Evolutionary conservation across 345 rosid genomes (phyloP).

Genomic region (Durio zibethinus): DNA sequence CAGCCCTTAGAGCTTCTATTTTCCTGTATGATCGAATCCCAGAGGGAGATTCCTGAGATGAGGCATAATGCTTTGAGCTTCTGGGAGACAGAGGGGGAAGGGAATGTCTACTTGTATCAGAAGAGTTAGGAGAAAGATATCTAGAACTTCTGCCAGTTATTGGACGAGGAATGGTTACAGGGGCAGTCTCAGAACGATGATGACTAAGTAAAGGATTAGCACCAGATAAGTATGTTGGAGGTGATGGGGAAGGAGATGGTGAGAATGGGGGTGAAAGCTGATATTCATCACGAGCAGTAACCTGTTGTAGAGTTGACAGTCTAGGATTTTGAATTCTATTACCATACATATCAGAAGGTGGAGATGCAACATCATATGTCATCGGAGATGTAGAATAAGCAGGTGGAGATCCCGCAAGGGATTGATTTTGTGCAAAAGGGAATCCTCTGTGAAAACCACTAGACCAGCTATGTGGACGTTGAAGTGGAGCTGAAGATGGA

Average conservation of each 20-base stretch:
- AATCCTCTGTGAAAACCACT: slow-evolving; percentile 67
- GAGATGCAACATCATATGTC: slow-evolving; percentile 45
- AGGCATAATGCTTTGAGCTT: slow-evolving; percentile 62
- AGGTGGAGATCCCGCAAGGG: slow-evolving; percentile 52
- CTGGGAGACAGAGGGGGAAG: slow-evolving; percentile 88
- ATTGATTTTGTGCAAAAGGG: slow-evolving; percentile 42
- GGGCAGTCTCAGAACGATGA: slow-evolving; percentile 66
- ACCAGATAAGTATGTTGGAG: slow-evolving; percentile 44
- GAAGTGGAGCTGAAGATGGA: slow-evolving; percentile 46
- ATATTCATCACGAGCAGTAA: slow-evolving; percentile 48
- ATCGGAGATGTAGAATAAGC: slow-evolving; percentile 38
- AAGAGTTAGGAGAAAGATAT: slow-evolving; percentile 63
- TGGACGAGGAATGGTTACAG: slow-evolving; percentile 70
- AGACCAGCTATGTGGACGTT: slow-evolving; percentile 92
- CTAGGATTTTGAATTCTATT: slow-evolving; percentile 37
- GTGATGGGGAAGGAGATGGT: slow-evolving; percentile 63
- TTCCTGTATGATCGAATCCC: slow-evolving; percentile 59
- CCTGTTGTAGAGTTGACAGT: slow-evolving; percentile 32
- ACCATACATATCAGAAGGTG: slow-evolving; percentile 40
- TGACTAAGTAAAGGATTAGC: slow-evolving; percentile 40
- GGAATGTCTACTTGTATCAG: slow-evolving; percentile 70
- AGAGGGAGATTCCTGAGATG: slow-evolving; percentile 79
- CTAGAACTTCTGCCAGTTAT: slow-evolving; percentile 43
- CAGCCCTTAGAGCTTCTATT: slow-evolving; percentile 47
- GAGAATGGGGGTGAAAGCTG: slow-evolving; percentile 93